Base-by-base conservation (phyloP, 345 rosid genomes). In the Luvunga scandens region DNA sequence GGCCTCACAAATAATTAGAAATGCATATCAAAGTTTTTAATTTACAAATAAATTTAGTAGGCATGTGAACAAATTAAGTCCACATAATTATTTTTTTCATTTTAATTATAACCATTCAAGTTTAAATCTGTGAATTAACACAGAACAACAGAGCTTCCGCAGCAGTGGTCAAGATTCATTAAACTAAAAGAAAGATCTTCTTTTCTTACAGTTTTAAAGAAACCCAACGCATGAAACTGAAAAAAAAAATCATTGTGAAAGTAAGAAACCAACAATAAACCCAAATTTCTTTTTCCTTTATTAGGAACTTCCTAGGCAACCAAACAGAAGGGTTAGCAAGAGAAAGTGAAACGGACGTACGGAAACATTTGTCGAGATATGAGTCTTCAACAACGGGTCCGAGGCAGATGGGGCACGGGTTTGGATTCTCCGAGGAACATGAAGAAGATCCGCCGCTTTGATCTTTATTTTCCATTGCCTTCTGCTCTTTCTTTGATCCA, bases 331-430 rank as follows among this genome's bases (percentile, higher is more conserved):
- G 34, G 10, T 70, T 13, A n/a, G 57, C 57, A 56, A 72, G 77
- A 72, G 79, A 13, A 42, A 75, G 79, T 5, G 22, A 53, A 19
- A 18, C 57, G 81, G 56, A 77, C 86, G 22, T 83, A 96, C 99
- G 99, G 80, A 94, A 89, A 80, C 99, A 96, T 21, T 79, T 82
- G 79, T 96, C 98, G 6, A 94, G 91, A 80, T 92, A 96, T 27
- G 97, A 91, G 36, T 86, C 94, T 74, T 83, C 79, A 69, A 81
- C 77, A 27, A 89, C 68, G 48, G 88, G 80, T 61, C 85, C 89
- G 33, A 94, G 93, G 86, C 97, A 96, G 77, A 96, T 91, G 24
- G 98, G 98, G 77, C 98, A 94, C 50, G 94, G 92, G 75, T 83
- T 83, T 10, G 81, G 38, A 2, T 82, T 75, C 8, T 60, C 79